Evolutionary conservation across 805 yeast species (phyloP).

Genomic region (Myxozyma melibiosi): DNA sequence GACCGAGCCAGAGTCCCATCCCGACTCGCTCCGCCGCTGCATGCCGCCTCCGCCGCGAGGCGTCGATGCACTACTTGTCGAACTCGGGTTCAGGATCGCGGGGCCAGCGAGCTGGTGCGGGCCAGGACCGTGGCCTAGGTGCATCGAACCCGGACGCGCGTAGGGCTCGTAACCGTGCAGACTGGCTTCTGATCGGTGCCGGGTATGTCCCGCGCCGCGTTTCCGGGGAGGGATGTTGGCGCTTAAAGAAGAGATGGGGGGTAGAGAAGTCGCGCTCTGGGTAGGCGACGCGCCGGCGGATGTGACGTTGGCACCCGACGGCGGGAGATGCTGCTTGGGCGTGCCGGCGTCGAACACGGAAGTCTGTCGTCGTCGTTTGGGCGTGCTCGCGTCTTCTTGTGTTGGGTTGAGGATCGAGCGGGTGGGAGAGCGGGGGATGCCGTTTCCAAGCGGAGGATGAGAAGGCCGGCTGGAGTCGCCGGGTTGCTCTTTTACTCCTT

Average conservation of each 20-base stretch:
- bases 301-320: neutral
- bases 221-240: constrained; percentile 18
- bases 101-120: constrained; percentile 16
- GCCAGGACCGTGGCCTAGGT: neutral
- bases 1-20: constrained; percentile 31
- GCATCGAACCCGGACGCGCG: constrained; percentile 21
- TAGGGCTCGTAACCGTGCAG: constrained; percentile 34
- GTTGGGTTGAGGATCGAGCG: constrained; percentile 22
- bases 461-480: constrained; percentile 1
- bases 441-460: constrained; percentile 15
- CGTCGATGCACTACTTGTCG: constrained; percentile 11
- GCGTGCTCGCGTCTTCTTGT: constrained; percentile 16
- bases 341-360: constrained; percentile 17
- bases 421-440: constrained; percentile 28
- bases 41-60: constrained; percentile 9
- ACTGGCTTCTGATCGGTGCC: constrained; percentile 34
- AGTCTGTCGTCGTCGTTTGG: constrained; percentile 28
- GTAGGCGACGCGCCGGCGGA: constrained; percentile 5
- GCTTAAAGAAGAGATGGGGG: constrained; percentile 26
- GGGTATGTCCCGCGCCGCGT: constrained; percentile 31
- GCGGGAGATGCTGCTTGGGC: constrained; percentile 18
- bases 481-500: constrained; percentile 8
- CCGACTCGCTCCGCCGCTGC: constrained; percentile 19
- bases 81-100: constrained; percentile 14
- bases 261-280: constrained; percentile 16